A percentile compares a stretch with the other conserved stretches of the same genome.
These are phyloP conservation scores for Paramecium octaurelia DNA, from an alignment of 73 alveolate genomes.

Conservation along the genomic window DNA sequence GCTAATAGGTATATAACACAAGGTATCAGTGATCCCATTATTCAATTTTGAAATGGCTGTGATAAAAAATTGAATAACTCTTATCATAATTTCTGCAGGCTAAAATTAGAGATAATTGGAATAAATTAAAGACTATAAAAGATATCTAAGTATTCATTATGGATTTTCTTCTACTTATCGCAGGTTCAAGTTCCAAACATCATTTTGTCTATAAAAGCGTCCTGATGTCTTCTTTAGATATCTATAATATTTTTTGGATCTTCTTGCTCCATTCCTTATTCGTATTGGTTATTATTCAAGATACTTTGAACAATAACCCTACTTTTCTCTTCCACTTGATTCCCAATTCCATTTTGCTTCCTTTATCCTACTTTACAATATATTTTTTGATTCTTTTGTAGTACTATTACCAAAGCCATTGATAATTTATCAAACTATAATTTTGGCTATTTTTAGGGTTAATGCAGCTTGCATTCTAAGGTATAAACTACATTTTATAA, in stretches of 20 bases:
- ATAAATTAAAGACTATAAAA: slow-evolving; percentile 30
- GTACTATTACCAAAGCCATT: slow-evolving; percentile 48
- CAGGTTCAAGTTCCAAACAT: slow-evolving; percentile 55
- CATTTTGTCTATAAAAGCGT: slow-evolving; percentile 55
- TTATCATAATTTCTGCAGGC: no score
- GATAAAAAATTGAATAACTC: slow-evolving; percentile 14
- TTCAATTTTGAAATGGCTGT: background rate
- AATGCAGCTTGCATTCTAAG: background rate
- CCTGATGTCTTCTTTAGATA: slow-evolving; percentile 9
- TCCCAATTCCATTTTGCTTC: slow-evolving; percentile 57
- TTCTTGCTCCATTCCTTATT: slow-evolving; percentile 49
- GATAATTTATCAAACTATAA: slow-evolving; percentile 52
- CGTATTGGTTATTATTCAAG: background rate
- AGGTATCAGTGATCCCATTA: background rate
- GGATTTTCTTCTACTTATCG: slow-evolving; percentile 56
- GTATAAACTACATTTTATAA: background rate
- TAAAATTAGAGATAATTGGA: slow-evolving; percentile 34
- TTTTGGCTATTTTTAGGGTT: background rate
- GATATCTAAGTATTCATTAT: slow-evolving; percentile 49
- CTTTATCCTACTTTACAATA: background rate
- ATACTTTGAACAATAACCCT: slow-evolving; percentile 12
- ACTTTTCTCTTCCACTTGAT: slow-evolving; percentile 17
- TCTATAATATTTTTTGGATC: slow-evolving; percentile 43
- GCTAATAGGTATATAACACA: background rate
- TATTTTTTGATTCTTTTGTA: slow-evolving; percentile 37